A percentile compares a stretch with the other conserved stretches of the same genome.
These are phyloP conservation scores for Potentilla sterilis DNA, from an alignment of 306 rosid genomes.

Conservation along the genomic window DNA sequence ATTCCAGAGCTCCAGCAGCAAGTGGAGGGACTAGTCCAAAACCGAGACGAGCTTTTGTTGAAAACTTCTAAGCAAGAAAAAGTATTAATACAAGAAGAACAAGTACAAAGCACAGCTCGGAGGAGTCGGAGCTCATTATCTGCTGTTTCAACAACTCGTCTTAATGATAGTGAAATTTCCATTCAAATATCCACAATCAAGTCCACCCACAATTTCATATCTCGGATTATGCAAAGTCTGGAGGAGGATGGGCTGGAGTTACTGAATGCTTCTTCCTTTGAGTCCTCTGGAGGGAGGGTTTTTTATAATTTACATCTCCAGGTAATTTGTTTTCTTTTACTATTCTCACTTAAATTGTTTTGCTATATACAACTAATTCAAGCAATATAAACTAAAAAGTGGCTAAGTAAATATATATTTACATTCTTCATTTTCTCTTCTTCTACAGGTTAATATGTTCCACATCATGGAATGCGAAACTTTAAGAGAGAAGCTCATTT, in stretches of 20 bases:
- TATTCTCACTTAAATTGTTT: background rate
- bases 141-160: slow-evolving; percentile 45
- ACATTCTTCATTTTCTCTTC: background rate
- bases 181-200: slow-evolving; percentile 53
- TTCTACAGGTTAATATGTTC: slow-evolving; percentile 16
- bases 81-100: background rate
- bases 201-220: slow-evolving; percentile 30
- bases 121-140: slow-evolving; percentile 22
- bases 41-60: slow-evolving; percentile 45
- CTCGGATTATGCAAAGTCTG: slow-evolving; percentile 41
- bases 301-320: slow-evolving; percentile 56
- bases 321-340: slow-evolving; percentile 20
- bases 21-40: slow-evolving; percentile 44
- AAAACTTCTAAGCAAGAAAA: slow-evolving; percentile 20
- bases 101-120: background rate
- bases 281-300: slow-evolving; percentile 48
- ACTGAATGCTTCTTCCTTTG: slow-evolving; percentile 61
- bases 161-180: slow-evolving; percentile 41
- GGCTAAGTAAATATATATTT: too few species aligned
- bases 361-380: too few species aligned
- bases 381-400: too few species aligned
- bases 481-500: slow-evolving; percentile 12
- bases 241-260: slow-evolving; percentile 48
- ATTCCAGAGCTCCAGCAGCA: slow-evolving; percentile 61
- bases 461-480: slow-evolving; percentile 9